These are phyloP conservation scores for Kodamaea laetipori DNA, from an alignment of 805 yeast species.

Conservation along the genomic window DNA sequence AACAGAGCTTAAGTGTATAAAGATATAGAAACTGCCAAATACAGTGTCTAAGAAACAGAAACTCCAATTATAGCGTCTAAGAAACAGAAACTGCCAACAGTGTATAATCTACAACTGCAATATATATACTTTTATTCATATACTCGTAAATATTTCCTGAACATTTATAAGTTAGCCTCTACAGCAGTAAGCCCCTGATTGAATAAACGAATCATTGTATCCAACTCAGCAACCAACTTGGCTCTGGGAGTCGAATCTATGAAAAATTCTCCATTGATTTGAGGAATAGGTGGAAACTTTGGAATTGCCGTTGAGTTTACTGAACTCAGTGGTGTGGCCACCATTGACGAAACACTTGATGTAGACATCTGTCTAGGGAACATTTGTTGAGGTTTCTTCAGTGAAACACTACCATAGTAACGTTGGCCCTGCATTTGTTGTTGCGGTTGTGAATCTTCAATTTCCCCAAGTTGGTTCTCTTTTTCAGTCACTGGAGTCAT, in stretches of 20 bases:
- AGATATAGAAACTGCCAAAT: no score
- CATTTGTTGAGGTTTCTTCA: constrained; percentile 5
- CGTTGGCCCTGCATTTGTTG: neutral
- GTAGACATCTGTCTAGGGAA: constrained; percentile 3
- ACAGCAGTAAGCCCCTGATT: constrained; percentile 44
- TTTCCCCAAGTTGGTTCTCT: constrained; percentile 21
- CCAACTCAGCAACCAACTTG: constrained; percentile 39
- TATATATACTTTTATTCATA: no score
- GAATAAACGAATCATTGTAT: constrained; percentile 39
- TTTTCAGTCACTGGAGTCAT: constrained; percentile 83
- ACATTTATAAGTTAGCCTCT: constrained; percentile 24
- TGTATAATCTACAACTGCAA: no score
- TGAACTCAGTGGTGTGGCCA: neutral
- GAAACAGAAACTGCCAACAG: no score
- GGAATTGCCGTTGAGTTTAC: neutral
- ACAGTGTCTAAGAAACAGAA: no score
- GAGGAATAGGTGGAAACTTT: constrained; percentile 41
- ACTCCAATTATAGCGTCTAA: no score
- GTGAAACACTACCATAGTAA: neutral
- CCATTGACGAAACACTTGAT: neutral
- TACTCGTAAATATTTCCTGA: neutral
- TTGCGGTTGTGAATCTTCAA: neutral
- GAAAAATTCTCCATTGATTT: constrained; percentile 39
- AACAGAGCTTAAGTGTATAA: no score
- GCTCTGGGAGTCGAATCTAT: constrained; percentile 38